Conservation (phyloP, 148 eudicot species). For the Silene conica region DNA sequence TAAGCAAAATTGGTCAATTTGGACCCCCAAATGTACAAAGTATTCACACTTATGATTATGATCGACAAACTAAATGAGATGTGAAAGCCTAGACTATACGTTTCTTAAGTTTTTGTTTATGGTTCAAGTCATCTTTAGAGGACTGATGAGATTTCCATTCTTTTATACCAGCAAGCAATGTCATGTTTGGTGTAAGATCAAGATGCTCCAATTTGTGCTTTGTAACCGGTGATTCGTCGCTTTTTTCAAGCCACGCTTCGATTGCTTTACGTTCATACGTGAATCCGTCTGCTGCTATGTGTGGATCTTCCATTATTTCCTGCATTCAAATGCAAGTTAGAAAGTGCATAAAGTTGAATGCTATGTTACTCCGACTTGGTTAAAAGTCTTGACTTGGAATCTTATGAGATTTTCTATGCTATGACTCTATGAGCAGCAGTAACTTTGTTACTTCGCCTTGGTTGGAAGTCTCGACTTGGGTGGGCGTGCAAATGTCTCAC, state of each 20-base stretch:
- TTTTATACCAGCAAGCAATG: conserved; percentile 62
- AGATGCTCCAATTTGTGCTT: conserved; percentile 50
- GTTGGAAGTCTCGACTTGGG: too few relatives aligned
- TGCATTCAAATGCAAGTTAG: conserved; percentile 19
- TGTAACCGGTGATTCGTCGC: conserved; percentile 66
- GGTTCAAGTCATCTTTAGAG: conserved; percentile 23
- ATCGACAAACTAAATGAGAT: not conserved
- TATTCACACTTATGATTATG: conserved; percentile 11
- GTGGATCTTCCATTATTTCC: conserved; percentile 89
- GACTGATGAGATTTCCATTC: conserved; percentile 59
- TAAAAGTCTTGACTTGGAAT: too few relatives aligned
- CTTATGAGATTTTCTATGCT: too few relatives aligned
- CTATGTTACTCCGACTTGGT: too few relatives aligned
- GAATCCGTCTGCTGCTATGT: conserved; percentile 84
- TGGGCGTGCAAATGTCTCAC: too few relatives aligned
- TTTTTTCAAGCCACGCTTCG: conserved; percentile 65
- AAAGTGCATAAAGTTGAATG: not conserved
- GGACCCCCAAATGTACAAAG: not conserved
- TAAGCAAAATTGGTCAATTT: not conserved
- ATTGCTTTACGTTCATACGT: conserved; percentile 83
- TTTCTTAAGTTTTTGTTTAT: not conserved
- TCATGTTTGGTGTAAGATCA: conserved; percentile 58
- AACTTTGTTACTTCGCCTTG: too few relatives aligned
- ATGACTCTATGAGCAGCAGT: too few relatives aligned
- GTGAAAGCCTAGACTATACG: conserved; percentile 19